Evolutionary conservation across 495 filamentous ascomycete species (phyloP).

Genomic region (Terfezia claveryi): DNA sequence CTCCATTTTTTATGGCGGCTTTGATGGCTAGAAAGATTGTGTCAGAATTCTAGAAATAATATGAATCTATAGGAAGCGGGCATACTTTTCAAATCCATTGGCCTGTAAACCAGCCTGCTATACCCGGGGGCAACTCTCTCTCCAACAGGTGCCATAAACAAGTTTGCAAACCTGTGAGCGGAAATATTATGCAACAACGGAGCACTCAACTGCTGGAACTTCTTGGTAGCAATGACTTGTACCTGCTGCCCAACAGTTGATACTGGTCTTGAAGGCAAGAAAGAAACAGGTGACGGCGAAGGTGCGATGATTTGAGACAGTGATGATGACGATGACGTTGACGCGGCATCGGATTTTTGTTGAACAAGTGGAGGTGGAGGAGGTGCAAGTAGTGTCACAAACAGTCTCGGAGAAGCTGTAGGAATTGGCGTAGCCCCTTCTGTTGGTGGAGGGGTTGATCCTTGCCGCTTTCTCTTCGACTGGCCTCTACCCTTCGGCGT

Average conservation of each 20-base stretch:
- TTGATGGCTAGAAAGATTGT: conserved; percentile 33
- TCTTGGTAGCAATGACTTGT: conserved; percentile 19
- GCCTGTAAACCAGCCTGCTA: conserved; percentile 59
- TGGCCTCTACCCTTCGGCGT: background rate
- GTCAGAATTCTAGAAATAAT: background rate
- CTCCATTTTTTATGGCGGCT: conserved; percentile 39
- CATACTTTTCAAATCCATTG: conserved; percentile 58
- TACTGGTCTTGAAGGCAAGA: conserved; percentile 22
- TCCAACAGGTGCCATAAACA: conserved; percentile 64
- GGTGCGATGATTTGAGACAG: conserved; percentile 26
- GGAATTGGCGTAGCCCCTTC: conserved; percentile 11
- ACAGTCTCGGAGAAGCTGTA: background rate
- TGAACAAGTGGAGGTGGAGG: background rate
- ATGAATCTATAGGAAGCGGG: background rate
- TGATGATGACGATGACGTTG: conserved; percentile 23
- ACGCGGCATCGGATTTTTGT: conserved; percentile 1
- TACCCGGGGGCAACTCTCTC: conserved; percentile 77
- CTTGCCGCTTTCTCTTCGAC: background rate
- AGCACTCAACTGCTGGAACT: conserved; percentile 20
- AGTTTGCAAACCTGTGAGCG: conserved; percentile 66
- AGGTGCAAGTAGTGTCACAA: background rate
- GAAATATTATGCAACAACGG: conserved; percentile 70
- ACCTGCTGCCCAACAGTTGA: conserved; percentile 20
- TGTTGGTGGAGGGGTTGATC: background rate
- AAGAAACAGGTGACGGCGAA: conserved; percentile 24